Percentiles rank a stretch among this genome's conserved stretches.
phyloP scores from a whole-genome alignment of 1,139 yeast species.

The Suzukiozyma palmioleophila region DNA sequence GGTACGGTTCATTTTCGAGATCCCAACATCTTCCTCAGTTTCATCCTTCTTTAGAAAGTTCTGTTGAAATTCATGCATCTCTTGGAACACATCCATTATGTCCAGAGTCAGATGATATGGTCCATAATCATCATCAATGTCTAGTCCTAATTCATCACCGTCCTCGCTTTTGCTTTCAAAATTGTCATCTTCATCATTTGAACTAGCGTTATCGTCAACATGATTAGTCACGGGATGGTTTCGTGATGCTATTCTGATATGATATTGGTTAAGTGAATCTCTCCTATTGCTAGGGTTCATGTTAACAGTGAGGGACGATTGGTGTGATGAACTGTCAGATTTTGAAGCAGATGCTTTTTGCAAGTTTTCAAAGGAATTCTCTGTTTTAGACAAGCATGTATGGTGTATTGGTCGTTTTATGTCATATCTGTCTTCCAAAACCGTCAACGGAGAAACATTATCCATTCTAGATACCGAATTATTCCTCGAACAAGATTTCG shows the following conservation, averaged over 20 bases:
- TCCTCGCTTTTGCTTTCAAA: constrained; percentile 5
- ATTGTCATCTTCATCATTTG: constrained; percentile 20
- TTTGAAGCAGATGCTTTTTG: not conserved
- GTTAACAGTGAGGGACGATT: too few species aligned
- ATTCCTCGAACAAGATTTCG: too few species aligned
- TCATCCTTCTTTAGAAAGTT: constrained; percentile 24
- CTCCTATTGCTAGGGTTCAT: too few species aligned
- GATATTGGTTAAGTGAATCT: too few species aligned
- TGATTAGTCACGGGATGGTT: too few species aligned
- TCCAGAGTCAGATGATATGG: constrained; percentile 4
- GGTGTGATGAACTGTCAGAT: too few species aligned
- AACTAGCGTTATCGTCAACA: constrained; percentile 25
- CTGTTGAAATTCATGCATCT: constrained; percentile 30
- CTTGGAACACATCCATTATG: constrained; percentile 22
- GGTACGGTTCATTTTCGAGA: constrained; percentile 20
- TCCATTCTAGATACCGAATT: too few species aligned
- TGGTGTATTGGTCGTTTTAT: constrained; percentile 19
- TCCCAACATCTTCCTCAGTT: constrained; percentile 6
- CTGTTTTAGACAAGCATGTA: constrained; percentile 12
- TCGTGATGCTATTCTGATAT: too few species aligned
- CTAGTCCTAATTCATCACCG: not conserved
- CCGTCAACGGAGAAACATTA: constrained; percentile 28
- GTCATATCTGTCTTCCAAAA: constrained; percentile 26
- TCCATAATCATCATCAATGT: not conserved
- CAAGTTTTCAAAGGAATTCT: constrained; percentile 20